Conservation (phyloP, 768 basidiomycete species). For the Serendipita sp. region DNA sequence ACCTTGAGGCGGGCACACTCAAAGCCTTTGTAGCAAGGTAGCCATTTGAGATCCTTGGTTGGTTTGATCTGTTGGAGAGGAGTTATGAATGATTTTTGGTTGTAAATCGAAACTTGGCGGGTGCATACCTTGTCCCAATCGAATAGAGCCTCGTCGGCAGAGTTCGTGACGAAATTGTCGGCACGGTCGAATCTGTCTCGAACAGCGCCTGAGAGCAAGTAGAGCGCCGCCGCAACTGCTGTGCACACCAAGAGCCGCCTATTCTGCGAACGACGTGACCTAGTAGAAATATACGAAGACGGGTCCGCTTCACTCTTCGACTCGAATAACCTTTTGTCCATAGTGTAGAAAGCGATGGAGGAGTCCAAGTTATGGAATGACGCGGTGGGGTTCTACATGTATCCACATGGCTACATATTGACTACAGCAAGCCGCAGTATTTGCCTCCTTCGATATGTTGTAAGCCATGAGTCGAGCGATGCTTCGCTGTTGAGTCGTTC, state of each 20-base stretch:
- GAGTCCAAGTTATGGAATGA: too few relatives aligned
- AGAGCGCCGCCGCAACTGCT: neutral
- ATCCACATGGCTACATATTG: too few relatives aligned
- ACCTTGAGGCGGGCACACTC: slow-evolving; percentile 23
- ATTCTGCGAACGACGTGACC: neutral
- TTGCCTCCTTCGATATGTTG: too few relatives aligned
- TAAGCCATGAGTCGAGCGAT: too few relatives aligned
- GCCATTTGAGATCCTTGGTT: slow-evolving; percentile 18
- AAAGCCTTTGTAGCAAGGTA: slow-evolving; percentile 13
- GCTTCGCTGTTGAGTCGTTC: too few relatives aligned
- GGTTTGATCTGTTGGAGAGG: slow-evolving; percentile 11
- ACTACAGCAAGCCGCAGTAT: too few relatives aligned
- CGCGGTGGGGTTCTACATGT: too few relatives aligned
- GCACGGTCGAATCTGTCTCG: neutral
- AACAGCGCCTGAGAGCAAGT: neutral
- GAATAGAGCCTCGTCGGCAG: neutral
- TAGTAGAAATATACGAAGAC: too few relatives aligned
- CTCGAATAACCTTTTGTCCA: too few relatives aligned
- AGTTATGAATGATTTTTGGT: neutral
- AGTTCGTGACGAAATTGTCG: neutral
- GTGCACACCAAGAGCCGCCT: neutral
- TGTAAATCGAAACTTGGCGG: neutral
- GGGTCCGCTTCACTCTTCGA: too few relatives aligned
- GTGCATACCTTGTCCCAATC: slow-evolving; percentile 2
- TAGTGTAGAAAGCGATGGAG: too few relatives aligned